Conservation (phyloP, 169 alveolate genomes). For the Sarcocystis neurona region DNA sequence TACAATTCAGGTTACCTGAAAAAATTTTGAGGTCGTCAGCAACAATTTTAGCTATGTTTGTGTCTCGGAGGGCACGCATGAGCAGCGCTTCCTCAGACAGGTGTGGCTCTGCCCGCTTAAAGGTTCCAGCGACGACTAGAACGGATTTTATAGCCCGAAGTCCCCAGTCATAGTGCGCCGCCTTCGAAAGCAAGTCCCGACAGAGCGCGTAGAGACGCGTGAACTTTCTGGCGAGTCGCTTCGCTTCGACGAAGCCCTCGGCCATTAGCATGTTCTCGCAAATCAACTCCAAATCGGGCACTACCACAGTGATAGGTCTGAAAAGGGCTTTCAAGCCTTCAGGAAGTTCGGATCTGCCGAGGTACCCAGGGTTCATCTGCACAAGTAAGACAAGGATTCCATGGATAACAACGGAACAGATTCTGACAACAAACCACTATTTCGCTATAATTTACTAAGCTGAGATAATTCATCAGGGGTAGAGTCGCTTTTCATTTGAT, state of each 20-base stretch:
- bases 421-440: neutral
- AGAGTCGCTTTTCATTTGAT: neutral
- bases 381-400: neutral
- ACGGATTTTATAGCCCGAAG: slow-evolving; percentile 95
- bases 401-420: neutral
- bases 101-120: slow-evolving; percentile 92
- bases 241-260: slow-evolving; percentile 96
- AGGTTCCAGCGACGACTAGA: slow-evolving; percentile 95
- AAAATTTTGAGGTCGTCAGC: slow-evolving; percentile 92
- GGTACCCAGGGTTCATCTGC: slow-evolving; percentile 93
- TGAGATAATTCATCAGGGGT: too few relatives aligned
- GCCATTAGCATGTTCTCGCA: slow-evolving; percentile 97
- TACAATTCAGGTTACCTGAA: slow-evolving; percentile 88
- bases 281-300: slow-evolving; percentile 94
- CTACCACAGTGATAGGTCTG: slow-evolving; percentile 95
- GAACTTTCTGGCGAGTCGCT: slow-evolving; percentile 91
- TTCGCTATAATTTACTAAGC: too few relatives aligned
- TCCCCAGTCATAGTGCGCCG: slow-evolving; percentile 97
- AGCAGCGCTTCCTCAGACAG: slow-evolving; percentile 91
- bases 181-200: slow-evolving; percentile 90
- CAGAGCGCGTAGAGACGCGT: slow-evolving; percentile 90
- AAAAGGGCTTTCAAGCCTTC: slow-evolving; percentile 94
- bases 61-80: slow-evolving; percentile 95
- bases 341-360: slow-evolving; percentile 95
- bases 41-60: slow-evolving; percentile 94